Percentiles rank a stretch among this genome's conserved stretches.
These are phyloP conservation scores for Xerocomus nothofagi DNA, from an alignment of 1,284 basidiomycete species.

Conservation along the genomic window DNA sequence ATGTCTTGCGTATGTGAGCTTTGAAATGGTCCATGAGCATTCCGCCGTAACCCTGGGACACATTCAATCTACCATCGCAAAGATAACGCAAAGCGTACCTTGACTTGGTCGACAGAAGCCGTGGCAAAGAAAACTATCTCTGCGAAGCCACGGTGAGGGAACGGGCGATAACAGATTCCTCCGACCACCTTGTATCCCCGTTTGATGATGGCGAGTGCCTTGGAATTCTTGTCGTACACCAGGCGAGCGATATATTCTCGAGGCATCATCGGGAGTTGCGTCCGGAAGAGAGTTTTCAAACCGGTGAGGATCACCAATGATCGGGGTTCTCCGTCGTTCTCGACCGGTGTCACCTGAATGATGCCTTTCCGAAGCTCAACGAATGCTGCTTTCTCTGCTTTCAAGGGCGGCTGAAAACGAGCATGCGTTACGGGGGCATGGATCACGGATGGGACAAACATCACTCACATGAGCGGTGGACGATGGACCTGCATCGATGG, in stretches of 20 bases:
- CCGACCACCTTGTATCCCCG: conserved; percentile 95
- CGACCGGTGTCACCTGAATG: conserved; percentile 85
- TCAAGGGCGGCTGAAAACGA: conserved; percentile 46
- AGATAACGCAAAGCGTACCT: conserved; percentile 52
- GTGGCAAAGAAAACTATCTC: conserved; percentile 99
- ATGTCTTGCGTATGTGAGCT: conserved; percentile 80
- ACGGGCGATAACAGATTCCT: conserved; percentile 97
- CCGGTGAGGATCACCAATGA: conserved; percentile 88
- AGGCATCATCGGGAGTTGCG: conserved; percentile 99
- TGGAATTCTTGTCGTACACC: conserved; percentile 92
- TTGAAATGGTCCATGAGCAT: conserved; percentile 99
- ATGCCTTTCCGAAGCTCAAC: conserved; percentile 83
- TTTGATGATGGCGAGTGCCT: conserved; percentile 93
- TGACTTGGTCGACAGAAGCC: conserved; percentile 94
- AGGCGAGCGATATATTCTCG: conserved; percentile 97
- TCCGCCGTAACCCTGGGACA: conserved; percentile 86
- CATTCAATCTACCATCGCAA: neutral
- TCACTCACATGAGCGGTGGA: conserved; percentile 49
- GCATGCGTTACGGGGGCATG: neutral
- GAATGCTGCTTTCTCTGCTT: conserved; percentile 76
- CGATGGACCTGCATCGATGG: conserved; percentile 63
- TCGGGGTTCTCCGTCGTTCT: conserved; percentile 77
- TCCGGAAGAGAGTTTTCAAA: conserved; percentile 95
- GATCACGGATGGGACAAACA: neutral
- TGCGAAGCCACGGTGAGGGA: conserved; percentile 92